Evolutionary conservation across 2,329 filamentous ascomycete genomes (phyloP).

Genomic region (Aspergillus alliaceus): DNA sequence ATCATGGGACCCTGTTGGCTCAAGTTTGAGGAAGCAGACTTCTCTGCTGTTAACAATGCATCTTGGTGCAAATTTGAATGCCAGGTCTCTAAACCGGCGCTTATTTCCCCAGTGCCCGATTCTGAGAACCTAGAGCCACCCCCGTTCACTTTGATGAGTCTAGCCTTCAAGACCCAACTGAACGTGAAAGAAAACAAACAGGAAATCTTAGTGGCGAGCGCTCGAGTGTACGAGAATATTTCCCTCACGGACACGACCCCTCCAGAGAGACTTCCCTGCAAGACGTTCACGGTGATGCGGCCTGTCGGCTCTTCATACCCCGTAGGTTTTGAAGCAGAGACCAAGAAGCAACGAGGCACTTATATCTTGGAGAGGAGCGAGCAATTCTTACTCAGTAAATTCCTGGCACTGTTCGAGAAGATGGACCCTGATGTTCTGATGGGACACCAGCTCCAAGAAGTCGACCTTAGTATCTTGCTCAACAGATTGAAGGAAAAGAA

Average conservation of each 20-base stretch:
- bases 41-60: slow-evolving; percentile 80
- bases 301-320: slow-evolving; percentile 77
- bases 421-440: slow-evolving; percentile 92
- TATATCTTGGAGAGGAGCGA: slow-evolving; percentile 83
- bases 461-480: slow-evolving; percentile 89
- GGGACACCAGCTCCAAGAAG: slow-evolving; percentile 94
- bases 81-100: slow-evolving; percentile 73
- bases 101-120: slow-evolving; percentile 71
- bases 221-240: slow-evolving; percentile 88
- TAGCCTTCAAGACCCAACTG: slow-evolving; percentile 82
- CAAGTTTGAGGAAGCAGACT: slow-evolving; percentile 82
- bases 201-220: slow-evolving; percentile 88
- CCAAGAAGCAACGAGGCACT: slow-evolving; percentile 70
- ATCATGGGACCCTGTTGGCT: slow-evolving; percentile 99
- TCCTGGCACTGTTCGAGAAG: slow-evolving; percentile 82
- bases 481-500: slow-evolving; percentile 86
- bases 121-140: slow-evolving; percentile 80
- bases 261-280: slow-evolving; percentile 82
- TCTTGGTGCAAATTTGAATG: slow-evolving; percentile 98
- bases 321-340: slow-evolving; percentile 78
- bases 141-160: slow-evolving; percentile 91
- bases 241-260: slow-evolving; percentile 83
- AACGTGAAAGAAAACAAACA: slow-evolving; percentile 94
- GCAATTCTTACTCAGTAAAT: slow-evolving; percentile 79
- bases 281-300: slow-evolving; percentile 88